phyloP scores from a whole-genome alignment of 768 basidiomycete genomes.

The Infundibulicybe gibba region DNA sequence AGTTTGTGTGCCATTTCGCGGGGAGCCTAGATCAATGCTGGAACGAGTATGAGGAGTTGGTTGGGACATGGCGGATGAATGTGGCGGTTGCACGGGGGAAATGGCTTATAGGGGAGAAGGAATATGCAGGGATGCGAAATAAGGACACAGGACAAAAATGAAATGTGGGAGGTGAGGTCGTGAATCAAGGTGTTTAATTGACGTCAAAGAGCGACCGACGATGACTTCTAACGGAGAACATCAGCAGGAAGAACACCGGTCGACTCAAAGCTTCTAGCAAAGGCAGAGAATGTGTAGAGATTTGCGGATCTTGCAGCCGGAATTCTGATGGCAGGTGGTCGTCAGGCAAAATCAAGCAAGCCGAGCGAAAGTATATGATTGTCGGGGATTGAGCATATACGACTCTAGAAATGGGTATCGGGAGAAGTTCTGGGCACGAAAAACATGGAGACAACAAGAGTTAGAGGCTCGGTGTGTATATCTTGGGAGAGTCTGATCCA shows the following conservation, averaged over 20 bases:
- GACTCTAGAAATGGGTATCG: too few species aligned
- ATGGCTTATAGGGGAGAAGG: slow-evolving; percentile 24
- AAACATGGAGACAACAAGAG: too few species aligned
- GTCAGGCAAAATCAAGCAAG: slow-evolving; percentile 22
- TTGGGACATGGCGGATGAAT: slow-evolving; percentile 26
- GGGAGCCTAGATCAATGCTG: slow-evolving; percentile 22
- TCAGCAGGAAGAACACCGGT: slow-evolving; percentile 25
- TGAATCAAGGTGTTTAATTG: slow-evolving; percentile 42
- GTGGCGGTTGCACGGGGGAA: slow-evolving; percentile 31
- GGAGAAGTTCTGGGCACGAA: too few species aligned
- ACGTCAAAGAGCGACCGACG: slow-evolving; percentile 34
- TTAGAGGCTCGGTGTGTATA: too few species aligned
- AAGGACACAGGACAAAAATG: slow-evolving; percentile 28
- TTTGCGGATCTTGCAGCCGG: slow-evolving; percentile 39
- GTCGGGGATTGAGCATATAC: too few species aligned
- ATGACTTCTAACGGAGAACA: slow-evolving; percentile 21
- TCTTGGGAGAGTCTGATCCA: too few species aligned
- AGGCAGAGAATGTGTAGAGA: slow-evolving; percentile 16
- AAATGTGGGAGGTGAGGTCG: slow-evolving; percentile 7
- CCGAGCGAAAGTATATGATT: slow-evolving; percentile 18
- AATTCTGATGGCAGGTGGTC: slow-evolving; percentile 34
- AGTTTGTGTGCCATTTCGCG: slow-evolving; percentile 16
- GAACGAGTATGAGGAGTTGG: slow-evolving; percentile 15
- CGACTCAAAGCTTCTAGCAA: slow-evolving; percentile 22
- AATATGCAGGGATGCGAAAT: slow-evolving; percentile 13